Evolutionary conservation across 225 moss, liverwort and hornwort species (phyloP), one percentile per base, ranked within the genome.

Genomic region (Straminergon stramineum): DNA sequence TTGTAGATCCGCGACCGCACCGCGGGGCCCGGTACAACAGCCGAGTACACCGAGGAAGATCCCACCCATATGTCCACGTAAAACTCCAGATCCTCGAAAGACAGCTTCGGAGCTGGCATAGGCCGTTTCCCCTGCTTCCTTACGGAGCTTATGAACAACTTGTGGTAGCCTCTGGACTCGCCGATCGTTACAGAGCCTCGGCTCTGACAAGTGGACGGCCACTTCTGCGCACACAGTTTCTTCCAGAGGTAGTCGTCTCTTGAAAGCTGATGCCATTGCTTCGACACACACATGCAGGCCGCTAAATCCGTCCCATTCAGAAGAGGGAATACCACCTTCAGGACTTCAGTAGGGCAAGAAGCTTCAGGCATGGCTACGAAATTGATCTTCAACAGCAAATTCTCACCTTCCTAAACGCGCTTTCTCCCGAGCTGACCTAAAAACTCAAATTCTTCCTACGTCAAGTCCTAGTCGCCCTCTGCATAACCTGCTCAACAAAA

Each of bases 191-290:
- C 77, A 43, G 96, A 68, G 61, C 94, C 97, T 86, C 94, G 90
- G 61, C 92, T 93, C 77, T 95, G 95, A 57, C 93, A 92, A 48
- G 93, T 93, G 52, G 98, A 98, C 15, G 98, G 98, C 97, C 97
- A 98, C 77, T 96, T 95, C 90, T 91, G 92, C 70, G 97, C 96
- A 63, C 98, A 98, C 60, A 98, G 86, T 84, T 93, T 95, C 91
- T 95, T 96, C 98, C 98, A 98, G 7, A 98, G 91, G n/a, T 95
- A 97, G 61, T 98, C 96, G 79, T 98, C 98, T 77, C 90, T 93
- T 5, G 96, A 95, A 30, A 97, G 86, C 61, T 97, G 95, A 74
- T 95, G 93, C 98, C 98, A 98, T 85, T 94, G 95, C 92, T 93
- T 95, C 81, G 96, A 98, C 34, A 98, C 98, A 84, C 98, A 96